Base-by-base conservation (phyloP, 768 basidiomycete genomes). In the Mycena venus region DNA sequence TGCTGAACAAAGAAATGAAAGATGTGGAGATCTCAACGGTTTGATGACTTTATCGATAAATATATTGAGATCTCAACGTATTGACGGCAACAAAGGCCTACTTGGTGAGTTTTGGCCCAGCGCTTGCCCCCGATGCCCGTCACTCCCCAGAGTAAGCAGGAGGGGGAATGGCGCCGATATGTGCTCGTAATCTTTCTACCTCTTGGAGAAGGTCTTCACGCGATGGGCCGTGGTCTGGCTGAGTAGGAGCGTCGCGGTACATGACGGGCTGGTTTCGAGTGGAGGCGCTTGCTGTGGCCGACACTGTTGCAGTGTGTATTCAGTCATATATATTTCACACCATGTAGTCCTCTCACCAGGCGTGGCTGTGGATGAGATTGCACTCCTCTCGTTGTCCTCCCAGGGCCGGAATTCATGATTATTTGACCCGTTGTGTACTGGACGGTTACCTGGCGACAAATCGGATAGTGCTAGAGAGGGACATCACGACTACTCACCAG, bases 71-170 rank as follows among this genome's bases (percentile, higher is more conserved):
- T n/a, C n/a, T n/a, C n/a, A n/a, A n/a, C n/a, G n/a, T n/a, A n/a
- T n/a, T n/a, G n/a, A n/a, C n/a, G n/a, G n/a, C n/a, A n/a, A n/a
- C n/a, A n/a, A n/a, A n/a, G n/a, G n/a, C n/a, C n/a, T n/a, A n/a
- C n/a, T n/a, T n/a, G n/a, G n/a, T n/a, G n/a, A n/a, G n/a, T n/a
- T n/a, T n/a, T n/a, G n/a, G n/a, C n/a, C n/a, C n/a, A n/a, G n/a
- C n/a, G n/a, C n/a, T n/a, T n/a, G n/a, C n/a, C n/a, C n/a, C n/a
- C n/a, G n/a, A n/a, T n/a, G n/a, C n/a, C n/a, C n/a, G n/a, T 55
- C 53, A 55, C 29, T 31, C 53, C 61, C 64, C 64, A 49, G 47
- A 23, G 49, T 67, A 67, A 38, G 49, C 51, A 67, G 66, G 66
- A 21, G 65, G 66, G 19, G 66, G 29, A 42, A 56, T 38, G 11